A percentile compares a stretch with the other conserved stretches of the same genome.
Conservation (phyloP, 108 stramenopile species). For the Licmophora abbreviata region DNA sequence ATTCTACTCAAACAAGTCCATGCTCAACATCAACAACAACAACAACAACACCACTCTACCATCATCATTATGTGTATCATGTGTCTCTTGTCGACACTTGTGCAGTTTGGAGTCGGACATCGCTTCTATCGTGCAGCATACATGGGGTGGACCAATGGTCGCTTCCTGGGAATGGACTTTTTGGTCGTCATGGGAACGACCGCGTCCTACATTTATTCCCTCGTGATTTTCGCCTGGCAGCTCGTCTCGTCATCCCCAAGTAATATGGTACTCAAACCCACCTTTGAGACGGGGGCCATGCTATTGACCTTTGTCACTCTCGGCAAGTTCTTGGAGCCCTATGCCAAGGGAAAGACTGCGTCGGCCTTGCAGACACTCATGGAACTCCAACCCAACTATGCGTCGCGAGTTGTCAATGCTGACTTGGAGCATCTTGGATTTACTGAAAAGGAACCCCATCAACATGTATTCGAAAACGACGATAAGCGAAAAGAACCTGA, state of each 20-base stretch:
- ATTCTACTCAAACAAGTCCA: too few relatives aligned
- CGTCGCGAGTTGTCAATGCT: not conserved
- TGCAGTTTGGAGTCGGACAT: constrained; percentile 85
- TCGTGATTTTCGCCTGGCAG: constrained; percentile 32
- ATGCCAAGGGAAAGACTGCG: constrained; percentile 85
- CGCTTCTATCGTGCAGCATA: constrained; percentile 80
- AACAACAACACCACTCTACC: constrained; percentile 17
- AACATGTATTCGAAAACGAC: too few relatives aligned
- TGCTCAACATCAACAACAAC: too few relatives aligned
- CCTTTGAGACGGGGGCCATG: constrained; percentile 94
- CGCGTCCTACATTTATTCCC: constrained; percentile 78
- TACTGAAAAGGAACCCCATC: too few relatives aligned
- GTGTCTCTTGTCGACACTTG: constrained; percentile 57
- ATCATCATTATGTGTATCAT: not conserved
- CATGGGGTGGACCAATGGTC: constrained; percentile 50
- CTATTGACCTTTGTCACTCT: constrained; percentile 93
- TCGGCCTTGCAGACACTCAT: constrained; percentile 81
- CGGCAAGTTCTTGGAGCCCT: constrained; percentile 88
- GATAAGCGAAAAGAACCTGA: constrained; percentile 9
- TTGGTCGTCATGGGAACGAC: constrained; percentile 91
- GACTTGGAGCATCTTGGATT: constrained; percentile 9
- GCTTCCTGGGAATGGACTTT: constrained; percentile 90
- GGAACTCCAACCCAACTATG: constrained; percentile 56
- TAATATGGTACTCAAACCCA: constrained; percentile 2
- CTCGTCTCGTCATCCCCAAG: constrained; percentile 8